Percentiles rank a stretch among this genome's conserved stretches.
These are phyloP conservation scores for Komagataea norvegica DNA, from an alignment of 1,139 yeast species.

Conservation along the genomic window DNA sequence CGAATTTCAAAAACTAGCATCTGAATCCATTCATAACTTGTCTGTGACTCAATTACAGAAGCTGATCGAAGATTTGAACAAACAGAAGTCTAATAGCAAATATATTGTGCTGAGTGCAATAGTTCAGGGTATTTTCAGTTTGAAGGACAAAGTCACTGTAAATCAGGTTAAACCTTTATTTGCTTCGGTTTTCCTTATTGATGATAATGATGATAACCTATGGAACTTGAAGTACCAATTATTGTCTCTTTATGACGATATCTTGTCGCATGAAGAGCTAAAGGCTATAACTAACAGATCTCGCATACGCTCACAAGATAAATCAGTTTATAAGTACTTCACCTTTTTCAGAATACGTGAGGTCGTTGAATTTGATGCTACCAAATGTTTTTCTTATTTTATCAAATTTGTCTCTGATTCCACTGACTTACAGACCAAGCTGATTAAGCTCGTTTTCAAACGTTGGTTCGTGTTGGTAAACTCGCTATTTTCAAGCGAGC, in stretches of 20 bases:
- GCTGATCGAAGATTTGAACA: slow-evolving; percentile 20
- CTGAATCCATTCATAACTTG: slow-evolving; percentile 38
- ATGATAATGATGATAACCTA: slow-evolving; percentile 18
- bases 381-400: slow-evolving; percentile 27
- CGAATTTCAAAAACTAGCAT: slow-evolving; percentile 34
- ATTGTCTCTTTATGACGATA: slow-evolving; percentile 45
- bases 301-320: not conserved
- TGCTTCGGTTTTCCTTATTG: slow-evolving; percentile 19
- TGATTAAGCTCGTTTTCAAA: slow-evolving; percentile 33
- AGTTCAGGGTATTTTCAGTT: slow-evolving; percentile 35
- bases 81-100: slow-evolving; percentile 21
- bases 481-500: slow-evolving; percentile 26
- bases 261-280: slow-evolving; percentile 26
- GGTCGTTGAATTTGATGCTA: slow-evolving; percentile 30
- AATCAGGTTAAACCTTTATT: slow-evolving; percentile 9
- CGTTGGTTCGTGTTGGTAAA: slow-evolving; percentile 57
- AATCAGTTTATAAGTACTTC: slow-evolving; percentile 32
- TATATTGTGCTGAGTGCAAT: slow-evolving; percentile 35
- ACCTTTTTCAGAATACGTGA: slow-evolving; percentile 48
- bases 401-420: slow-evolving; percentile 25
- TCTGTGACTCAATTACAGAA: slow-evolving; percentile 43
- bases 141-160: slow-evolving; percentile 12
- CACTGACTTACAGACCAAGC: slow-evolving; percentile 8
- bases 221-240: slow-evolving; percentile 48
- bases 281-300: slow-evolving; percentile 7